A percentile compares a stretch with the other conserved stretches of the same genome.
Evolutionary conservation across 164 flowering plant species (phyloP).

Genomic region (Berberis thunbergii): DNA sequence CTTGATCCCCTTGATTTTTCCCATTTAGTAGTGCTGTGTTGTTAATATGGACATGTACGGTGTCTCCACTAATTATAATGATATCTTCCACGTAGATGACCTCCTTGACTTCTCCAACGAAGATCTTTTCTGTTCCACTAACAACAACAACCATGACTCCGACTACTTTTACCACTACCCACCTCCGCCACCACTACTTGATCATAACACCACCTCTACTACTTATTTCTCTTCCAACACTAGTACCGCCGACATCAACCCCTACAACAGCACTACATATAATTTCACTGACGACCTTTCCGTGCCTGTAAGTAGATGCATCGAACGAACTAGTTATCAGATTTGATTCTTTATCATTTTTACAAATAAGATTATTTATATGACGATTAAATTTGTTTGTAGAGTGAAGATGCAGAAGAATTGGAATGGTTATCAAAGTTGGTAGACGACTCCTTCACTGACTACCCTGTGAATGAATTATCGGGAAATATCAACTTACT

Average conservation of each 20-base stretch:
- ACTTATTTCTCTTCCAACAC: background rate
- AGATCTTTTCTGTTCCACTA: constrained; percentile 21
- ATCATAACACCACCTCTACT: background rate
- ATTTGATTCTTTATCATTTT: background rate
- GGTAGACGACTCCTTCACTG: constrained; percentile 49
- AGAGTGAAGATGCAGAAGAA: constrained; percentile 54
- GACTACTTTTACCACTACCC: background rate
- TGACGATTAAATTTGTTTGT: background rate
- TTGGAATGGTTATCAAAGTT: constrained; percentile 66
- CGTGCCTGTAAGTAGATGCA: constrained; percentile 27
- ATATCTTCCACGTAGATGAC: constrained; percentile 40
- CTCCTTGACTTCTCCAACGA: constrained; percentile 41
- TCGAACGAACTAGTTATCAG: no score
- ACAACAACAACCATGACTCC: constrained; percentile 13
- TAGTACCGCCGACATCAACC: background rate
- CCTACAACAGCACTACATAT: constrained; percentile 16
- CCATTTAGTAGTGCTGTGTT: no score
- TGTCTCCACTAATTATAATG: constrained; percentile 11
- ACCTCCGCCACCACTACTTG: constrained; percentile 1
- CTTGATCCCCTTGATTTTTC: no score
- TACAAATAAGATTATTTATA: background rate
- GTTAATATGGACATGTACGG: constrained; percentile 34
- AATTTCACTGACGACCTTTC: constrained; percentile 26
- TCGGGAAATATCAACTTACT: constrained; percentile 8
- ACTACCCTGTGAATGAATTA: constrained; percentile 18